A percentile compares a stretch with the other conserved stretches of the same genome.
Evolutionary conservation across 495 filamentous ascomycete species (phyloP).

Genomic region (Talaromyces adpressus): DNA sequence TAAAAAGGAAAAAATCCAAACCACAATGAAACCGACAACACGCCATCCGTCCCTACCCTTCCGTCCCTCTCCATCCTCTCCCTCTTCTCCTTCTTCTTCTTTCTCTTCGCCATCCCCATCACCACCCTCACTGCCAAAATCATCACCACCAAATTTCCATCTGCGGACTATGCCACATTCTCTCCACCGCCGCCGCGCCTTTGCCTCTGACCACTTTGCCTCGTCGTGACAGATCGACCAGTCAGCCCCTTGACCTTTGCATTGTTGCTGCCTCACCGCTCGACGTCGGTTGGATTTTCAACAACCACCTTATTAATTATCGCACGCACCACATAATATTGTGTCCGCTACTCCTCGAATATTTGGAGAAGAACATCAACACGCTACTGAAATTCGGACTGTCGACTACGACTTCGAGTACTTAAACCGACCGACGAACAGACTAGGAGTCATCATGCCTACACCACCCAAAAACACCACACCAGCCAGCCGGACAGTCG

Average conservation of each 20-base stretch:
- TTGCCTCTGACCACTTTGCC: constrained; percentile 4
- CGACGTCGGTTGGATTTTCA: background rate
- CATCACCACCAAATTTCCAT: constrained; percentile 12
- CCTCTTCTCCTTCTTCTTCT: constrained; percentile 14
- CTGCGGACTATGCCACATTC: constrained; percentile 24
- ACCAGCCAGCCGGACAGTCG: constrained; percentile 40
- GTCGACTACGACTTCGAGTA: constrained; percentile 20
- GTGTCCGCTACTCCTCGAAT: background rate
- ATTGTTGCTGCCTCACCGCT: background rate
- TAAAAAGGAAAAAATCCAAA: background rate
- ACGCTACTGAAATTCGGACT: constrained; percentile 17
- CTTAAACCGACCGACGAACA: constrained; percentile 1
- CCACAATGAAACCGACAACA: constrained; percentile 3
- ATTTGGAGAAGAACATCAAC: background rate
- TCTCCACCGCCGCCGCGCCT: constrained; percentile 11
- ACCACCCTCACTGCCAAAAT: constrained; percentile 11
- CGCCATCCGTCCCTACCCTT: background rate
- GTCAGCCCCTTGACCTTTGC: background rate
- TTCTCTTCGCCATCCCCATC: constrained; percentile 13
- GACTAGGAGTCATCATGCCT: constrained; percentile 14
- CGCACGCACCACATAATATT: constrained; percentile 2
- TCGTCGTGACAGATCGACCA: constrained; percentile 1
- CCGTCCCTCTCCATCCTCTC: constrained; percentile 17
- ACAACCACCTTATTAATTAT: background rate
- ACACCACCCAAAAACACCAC: constrained; percentile 25